These are phyloP conservation scores for Ogataea neopini DNA, from an alignment of 805 yeast species.

Conservation along the genomic window DNA sequence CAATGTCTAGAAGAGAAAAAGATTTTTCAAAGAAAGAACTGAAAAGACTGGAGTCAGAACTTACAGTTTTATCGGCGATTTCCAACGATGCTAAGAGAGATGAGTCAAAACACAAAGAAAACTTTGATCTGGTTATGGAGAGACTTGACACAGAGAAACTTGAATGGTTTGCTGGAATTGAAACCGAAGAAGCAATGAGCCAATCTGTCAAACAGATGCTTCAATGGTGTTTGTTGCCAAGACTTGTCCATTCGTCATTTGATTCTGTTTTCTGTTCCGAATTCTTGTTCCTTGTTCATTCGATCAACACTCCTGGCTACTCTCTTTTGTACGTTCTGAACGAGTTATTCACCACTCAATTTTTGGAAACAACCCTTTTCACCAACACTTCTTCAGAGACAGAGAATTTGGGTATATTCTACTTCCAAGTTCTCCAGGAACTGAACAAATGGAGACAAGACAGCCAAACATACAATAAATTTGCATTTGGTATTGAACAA, in stretches of 20 bases:
- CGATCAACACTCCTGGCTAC: conserved; percentile 36
- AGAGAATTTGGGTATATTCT: conserved; percentile 78
- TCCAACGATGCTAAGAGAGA: conserved; percentile 39
- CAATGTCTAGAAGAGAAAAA: conserved; percentile 31
- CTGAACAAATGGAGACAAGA: conserved; percentile 40
- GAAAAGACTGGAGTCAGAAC: conserved; percentile 30
- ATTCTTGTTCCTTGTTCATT: conserved; percentile 56
- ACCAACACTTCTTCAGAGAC: conserved; percentile 77
- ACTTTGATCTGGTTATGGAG: conserved; percentile 34
- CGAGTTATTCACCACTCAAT: conserved; percentile 44
- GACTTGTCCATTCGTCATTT: conserved; percentile 74
- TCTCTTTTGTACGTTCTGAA: conserved; percentile 44
- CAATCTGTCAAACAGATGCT: conserved; percentile 37
- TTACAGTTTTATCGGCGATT: conserved; percentile 31
- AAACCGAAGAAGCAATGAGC: conserved; percentile 16
- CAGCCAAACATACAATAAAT: conserved; percentile 32
- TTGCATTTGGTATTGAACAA: conserved; percentile 27
- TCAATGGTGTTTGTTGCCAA: conserved; percentile 70
- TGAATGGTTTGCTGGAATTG: conserved; percentile 41
- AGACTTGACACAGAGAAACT: conserved; percentile 33
- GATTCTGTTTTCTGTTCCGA: conserved; percentile 74
- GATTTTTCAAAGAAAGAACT: conserved; percentile 25
- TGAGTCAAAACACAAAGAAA: conserved; percentile 44
- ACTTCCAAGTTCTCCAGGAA: conserved; percentile 53
- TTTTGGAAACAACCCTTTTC: conserved; percentile 57